These are phyloP conservation scores for Eutrema heterophyllum DNA, from an alignment of 345 rosid genomes.

Conservation along the genomic window DNA sequence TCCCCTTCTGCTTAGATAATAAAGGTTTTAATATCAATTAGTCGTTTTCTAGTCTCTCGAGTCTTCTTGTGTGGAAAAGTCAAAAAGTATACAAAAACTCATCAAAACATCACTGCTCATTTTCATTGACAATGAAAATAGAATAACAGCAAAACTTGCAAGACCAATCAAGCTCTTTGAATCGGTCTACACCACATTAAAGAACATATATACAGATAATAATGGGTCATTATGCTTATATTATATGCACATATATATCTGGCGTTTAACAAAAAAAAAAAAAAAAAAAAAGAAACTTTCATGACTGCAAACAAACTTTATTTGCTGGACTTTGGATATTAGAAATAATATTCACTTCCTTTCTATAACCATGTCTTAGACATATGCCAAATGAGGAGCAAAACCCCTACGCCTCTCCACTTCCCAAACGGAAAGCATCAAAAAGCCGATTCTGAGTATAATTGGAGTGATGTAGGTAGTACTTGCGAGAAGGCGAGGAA, in stretches of 20 bases:
- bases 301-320: conserved; percentile 22
- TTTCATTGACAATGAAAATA: conserved; percentile 23
- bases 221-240: conserved; percentile 4
- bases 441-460: conserved; percentile 3
- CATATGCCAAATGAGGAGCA: conserved; percentile 42
- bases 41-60: conserved; percentile 8
- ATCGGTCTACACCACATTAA: conserved; percentile 21
- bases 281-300: neutral
- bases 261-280: neutral
- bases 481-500: neutral
- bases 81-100: conserved; percentile 11
- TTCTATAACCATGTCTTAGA: conserved; percentile 29
- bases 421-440: conserved; percentile 21
- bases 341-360: conserved; percentile 11
- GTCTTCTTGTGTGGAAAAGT: conserved; percentile 14
- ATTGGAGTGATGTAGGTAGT: conserved; percentile 17
- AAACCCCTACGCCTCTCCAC: conserved; percentile 23
- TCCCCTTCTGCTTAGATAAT: neutral
- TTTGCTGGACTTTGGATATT: conserved; percentile 2
- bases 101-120: neutral
- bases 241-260: conserved; percentile 7
- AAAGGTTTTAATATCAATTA: neutral
- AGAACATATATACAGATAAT: conserved; percentile 3
- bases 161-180: conserved; percentile 28
- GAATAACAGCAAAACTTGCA: conserved; percentile 23